Percentiles rank a stretch among this genome's conserved stretches.
phyloP scores from a whole-genome alignment of 208 protist species.

The Chromosphaera perkinsii region DNA sequence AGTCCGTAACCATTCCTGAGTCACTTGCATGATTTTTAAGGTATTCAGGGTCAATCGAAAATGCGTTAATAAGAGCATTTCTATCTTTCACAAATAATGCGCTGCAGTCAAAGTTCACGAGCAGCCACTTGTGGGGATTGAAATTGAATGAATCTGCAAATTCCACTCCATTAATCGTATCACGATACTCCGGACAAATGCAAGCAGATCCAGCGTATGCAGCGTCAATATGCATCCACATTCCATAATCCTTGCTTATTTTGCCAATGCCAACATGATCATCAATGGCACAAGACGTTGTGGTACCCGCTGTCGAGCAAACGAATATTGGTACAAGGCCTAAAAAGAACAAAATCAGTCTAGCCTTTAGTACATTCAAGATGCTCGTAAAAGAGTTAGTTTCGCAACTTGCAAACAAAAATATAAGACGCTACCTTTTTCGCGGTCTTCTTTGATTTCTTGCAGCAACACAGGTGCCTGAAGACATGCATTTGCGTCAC shows the following conservation, averaged over 20 bases:
- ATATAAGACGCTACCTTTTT: too few species aligned
- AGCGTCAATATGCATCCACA: conserved; percentile 63
- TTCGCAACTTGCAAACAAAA: too few species aligned
- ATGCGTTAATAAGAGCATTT: conserved; percentile 46
- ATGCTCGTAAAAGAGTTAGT: too few species aligned
- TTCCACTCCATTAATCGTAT: conserved; percentile 33
- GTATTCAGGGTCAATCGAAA: conserved; percentile 51
- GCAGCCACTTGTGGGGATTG: conserved; percentile 64
- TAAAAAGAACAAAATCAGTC: conserved; percentile 30
- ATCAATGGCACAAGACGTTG: conserved; percentile 57
- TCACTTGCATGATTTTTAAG: conserved; percentile 1
- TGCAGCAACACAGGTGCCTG: conserved; percentile 38
- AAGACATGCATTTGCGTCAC: too few species aligned
- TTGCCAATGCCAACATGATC: conserved; percentile 40
- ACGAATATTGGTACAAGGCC: conserved; percentile 54
- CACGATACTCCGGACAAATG: conserved; percentile 59
- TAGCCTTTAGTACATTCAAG: too few species aligned
- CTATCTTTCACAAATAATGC: conserved; percentile 50
- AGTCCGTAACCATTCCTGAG: conserved; percentile 46
- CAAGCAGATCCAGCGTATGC: conserved; percentile 59
- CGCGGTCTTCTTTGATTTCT: conserved; percentile 52
- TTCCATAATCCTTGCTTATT: conserved; percentile 31
- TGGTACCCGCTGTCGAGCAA: conserved; percentile 58
- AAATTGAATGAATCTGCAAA: conserved; percentile 52
- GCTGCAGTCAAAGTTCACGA: conserved; percentile 47